Evolutionary conservation across 306 rosid genomes (phyloP), one percentile per base, ranked within the genome.

Genomic region (Quercus engelmannii): DNA sequence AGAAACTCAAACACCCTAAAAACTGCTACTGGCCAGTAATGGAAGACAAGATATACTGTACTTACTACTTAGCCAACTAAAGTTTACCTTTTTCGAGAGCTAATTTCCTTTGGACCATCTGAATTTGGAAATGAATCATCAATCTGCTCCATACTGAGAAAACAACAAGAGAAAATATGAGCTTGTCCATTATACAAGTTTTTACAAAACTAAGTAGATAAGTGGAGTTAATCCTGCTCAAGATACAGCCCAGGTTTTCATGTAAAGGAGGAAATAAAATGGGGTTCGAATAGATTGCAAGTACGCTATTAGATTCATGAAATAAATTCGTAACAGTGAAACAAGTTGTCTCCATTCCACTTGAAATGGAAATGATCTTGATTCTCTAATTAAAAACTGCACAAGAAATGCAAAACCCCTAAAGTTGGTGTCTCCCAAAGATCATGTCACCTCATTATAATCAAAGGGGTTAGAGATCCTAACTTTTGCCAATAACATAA

Each of bases 81-180:
- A 69, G 70, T 30, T 57, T 84, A 91, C 99, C 98, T 84, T 81
- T 95, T 95, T 67, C 84, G 81, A 77, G 87, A 89, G 71, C 87
- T 79, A 79, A 72, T 86, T 85, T 90, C 96, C 80, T 77, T 87
- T 20, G 79, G 69, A 52, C 51, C 81, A 30, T 86, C 90, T 9
- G 82, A 72, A 74, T 76, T 78, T 31, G 75, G 84, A 67, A 43
- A 67, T 0, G 88, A 72, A 18, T 82, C 90, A 79, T 90, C 91
- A 51, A 86, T 81, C 58, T 38, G 46, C 46, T 91, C 93, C 81
- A 62, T 74, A 38, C 98, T 93, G 89, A 71, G 54, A 76, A 65
- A 76, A 63, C 38, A 65, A 69, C 68, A 74, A 75, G 57, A 78
- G 12, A 43, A 70, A 64, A 78, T 43, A 46, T 76, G 71, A 73